phyloP scores from a whole-genome alignment of 257 asterid species.

The Forsythia suspensa region DNA sequence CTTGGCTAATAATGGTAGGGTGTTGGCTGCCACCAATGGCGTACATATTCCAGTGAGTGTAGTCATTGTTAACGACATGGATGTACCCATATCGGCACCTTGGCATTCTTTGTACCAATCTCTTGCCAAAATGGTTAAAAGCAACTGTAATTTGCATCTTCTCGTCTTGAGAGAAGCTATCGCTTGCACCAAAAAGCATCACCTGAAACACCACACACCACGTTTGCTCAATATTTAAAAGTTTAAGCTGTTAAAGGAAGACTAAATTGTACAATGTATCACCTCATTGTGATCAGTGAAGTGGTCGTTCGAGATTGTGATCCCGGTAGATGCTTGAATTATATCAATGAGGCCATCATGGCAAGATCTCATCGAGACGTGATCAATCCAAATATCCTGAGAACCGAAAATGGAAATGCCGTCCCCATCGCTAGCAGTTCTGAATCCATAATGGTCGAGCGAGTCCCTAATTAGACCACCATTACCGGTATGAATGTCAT shows the following conservation, averaged over 20 bases:
- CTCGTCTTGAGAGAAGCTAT: slow-evolving; percentile 39
- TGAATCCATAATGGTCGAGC: slow-evolving; percentile 49
- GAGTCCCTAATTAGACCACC: slow-evolving; percentile 73
- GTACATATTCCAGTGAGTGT: slow-evolving; percentile 93
- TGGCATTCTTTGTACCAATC: slow-evolving; percentile 91
- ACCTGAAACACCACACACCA: slow-evolving; percentile 22
- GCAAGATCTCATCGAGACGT: slow-evolving; percentile 66
- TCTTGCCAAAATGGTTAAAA: slow-evolving; percentile 84
- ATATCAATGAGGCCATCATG: slow-evolving; percentile 71
- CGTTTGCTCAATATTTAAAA: not conserved
- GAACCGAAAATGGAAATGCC: slow-evolving; percentile 74
- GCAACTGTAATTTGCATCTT: slow-evolving; percentile 84
- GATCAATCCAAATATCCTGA: slow-evolving; percentile 78
- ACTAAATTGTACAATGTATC: not conserved
- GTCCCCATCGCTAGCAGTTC: slow-evolving; percentile 77
- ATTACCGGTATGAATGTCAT: slow-evolving; percentile 34
- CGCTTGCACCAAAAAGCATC: slow-evolving; percentile 77
- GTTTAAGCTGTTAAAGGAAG: not conserved
- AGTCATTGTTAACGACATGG: slow-evolving; percentile 89
- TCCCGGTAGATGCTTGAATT: slow-evolving; percentile 64
- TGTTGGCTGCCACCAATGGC: slow-evolving; percentile 87
- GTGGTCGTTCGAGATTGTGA: slow-evolving; percentile 76
- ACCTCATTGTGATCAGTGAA: slow-evolving; percentile 89
- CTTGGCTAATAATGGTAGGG: slow-evolving; percentile 86
- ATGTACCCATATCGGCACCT: slow-evolving; percentile 71